A percentile compares a stretch with the other conserved stretches of the same genome.
Evolutionary conservation across 306 rosid genomes (phyloP).

Genomic region (Sechiopsis laciniata): DNA sequence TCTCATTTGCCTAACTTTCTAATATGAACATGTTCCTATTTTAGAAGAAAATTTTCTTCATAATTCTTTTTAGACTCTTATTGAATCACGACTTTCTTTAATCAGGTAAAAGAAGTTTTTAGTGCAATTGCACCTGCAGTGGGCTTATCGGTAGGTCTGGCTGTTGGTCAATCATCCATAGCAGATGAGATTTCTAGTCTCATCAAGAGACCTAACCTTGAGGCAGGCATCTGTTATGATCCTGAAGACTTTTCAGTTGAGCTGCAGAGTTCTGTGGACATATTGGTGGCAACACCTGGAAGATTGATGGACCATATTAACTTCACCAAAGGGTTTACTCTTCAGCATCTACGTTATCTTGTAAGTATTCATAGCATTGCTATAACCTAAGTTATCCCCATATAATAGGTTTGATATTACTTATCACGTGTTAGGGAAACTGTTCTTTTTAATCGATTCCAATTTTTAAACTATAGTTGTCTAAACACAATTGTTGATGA

Average conservation of each 20-base stretch:
- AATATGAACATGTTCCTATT: background rate
- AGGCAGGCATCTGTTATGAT: constrained; percentile 52
- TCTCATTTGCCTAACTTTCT: background rate
- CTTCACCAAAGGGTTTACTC: constrained; percentile 71
- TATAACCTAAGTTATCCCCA: too few species aligned
- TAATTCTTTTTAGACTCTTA: background rate
- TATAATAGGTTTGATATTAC: too few species aligned
- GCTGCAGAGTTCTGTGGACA: constrained; percentile 61
- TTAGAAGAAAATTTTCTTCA: background rate
- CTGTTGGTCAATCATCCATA: constrained; percentile 76
- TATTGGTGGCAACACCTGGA: constrained; percentile 92
- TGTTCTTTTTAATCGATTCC: background rate
- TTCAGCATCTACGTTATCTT: constrained; percentile 86
- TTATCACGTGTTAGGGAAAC: background rate
- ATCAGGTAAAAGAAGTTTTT: constrained; percentile 63
- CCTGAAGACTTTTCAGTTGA: constrained; percentile 33
- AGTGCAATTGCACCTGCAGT: constrained; percentile 61
- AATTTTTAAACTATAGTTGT: background rate
- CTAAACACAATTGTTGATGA: constrained; percentile 27
- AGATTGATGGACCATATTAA: constrained; percentile 82
- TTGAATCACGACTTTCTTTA: background rate
- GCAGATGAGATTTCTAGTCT: constrained; percentile 65
- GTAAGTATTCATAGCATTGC: constrained; percentile 35
- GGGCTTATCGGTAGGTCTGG: constrained; percentile 78
- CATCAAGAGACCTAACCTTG: constrained; percentile 45